These are phyloP conservation scores for Trypanosoma caninum DNA, from an alignment of 208 protist genomes.

Conservation along the genomic window DNA sequence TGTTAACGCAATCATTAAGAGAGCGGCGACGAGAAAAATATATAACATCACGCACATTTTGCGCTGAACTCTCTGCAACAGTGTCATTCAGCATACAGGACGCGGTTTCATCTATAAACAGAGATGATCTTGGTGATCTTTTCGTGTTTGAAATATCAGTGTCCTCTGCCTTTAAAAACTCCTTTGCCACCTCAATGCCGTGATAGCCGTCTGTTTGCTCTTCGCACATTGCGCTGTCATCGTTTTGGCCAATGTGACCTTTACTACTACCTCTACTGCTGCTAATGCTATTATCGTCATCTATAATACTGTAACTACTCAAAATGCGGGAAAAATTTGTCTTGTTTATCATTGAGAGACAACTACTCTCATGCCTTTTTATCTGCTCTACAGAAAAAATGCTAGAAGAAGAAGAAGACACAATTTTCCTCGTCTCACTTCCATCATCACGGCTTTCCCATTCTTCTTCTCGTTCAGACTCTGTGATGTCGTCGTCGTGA, in stretches of 20 bases:
- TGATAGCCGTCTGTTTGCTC: no score
- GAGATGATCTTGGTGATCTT: no score
- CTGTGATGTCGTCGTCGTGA: slow-evolving; percentile 29
- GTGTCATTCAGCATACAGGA: background rate
- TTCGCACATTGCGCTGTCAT: background rate
- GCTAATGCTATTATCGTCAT: slow-evolving; percentile 14
- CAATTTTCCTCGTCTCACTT: background rate
- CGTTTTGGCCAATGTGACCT: slow-evolving; percentile 3
- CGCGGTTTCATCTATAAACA: background rate
- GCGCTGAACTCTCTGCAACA: slow-evolving; percentile 3
- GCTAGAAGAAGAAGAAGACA: background rate
- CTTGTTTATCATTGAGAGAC: background rate
- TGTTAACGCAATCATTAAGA: background rate
- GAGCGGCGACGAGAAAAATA: slow-evolving; percentile 13
- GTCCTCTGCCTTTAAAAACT: no score
- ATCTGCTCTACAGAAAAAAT: background rate
- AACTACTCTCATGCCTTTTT: background rate
- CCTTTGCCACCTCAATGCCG: no score
- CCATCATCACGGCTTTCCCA: slow-evolving; percentile 1
- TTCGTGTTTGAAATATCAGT: no score
- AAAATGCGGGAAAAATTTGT: background rate
- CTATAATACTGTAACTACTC: slow-evolving; percentile 1
- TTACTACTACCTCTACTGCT: background rate
- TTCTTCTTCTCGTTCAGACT: slow-evolving; percentile 22
- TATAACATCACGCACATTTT: slow-evolving; percentile 21